Conservation (phyloP, 2,329 filamentous ascomycete genomes). For the Neonectria hederae region DNA sequence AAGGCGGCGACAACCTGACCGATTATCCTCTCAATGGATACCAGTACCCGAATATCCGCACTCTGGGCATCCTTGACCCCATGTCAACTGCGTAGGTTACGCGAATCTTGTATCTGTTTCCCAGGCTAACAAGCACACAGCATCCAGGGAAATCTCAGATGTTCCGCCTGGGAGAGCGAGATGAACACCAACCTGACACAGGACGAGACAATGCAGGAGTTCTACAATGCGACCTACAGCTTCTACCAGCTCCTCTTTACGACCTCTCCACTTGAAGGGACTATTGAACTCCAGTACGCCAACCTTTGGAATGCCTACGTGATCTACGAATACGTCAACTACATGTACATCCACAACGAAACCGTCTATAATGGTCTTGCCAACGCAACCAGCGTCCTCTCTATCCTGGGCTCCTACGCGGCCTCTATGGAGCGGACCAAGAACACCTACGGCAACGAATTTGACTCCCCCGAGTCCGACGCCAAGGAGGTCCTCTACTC, state of each 20-base stretch:
- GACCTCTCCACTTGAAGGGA: conserved; percentile 48
- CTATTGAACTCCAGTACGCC: conserved; percentile 47
- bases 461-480: conserved; percentile 48
- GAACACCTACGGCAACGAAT: conserved; percentile 64
- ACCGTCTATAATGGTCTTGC: conserved; percentile 52
- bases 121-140: conserved; percentile 36
- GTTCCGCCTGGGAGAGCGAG: conserved; percentile 50
- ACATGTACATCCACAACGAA: conserved; percentile 61
- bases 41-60: conserved; percentile 77
- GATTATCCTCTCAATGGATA: conserved; percentile 79
- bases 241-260: conserved; percentile 58
- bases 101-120: background rate
- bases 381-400: conserved; percentile 45
- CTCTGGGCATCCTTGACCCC: conserved; percentile 57
- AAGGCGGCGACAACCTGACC: conserved; percentile 56
- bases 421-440: conserved; percentile 70
- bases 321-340: conserved; percentile 66
- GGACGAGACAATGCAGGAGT: conserved; percentile 36
- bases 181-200: conserved; percentile 38
- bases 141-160: conserved; percentile 52
- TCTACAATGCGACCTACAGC: conserved; percentile 42
- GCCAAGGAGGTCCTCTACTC: conserved; percentile 52
- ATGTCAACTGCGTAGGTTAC: conserved; percentile 56
- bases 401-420: conserved; percentile 69
- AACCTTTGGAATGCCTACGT: conserved; percentile 61